These are phyloP conservation scores for Salvia sclarea DNA, from an alignment of 305 asterid genomes.

Conservation along the genomic window DNA sequence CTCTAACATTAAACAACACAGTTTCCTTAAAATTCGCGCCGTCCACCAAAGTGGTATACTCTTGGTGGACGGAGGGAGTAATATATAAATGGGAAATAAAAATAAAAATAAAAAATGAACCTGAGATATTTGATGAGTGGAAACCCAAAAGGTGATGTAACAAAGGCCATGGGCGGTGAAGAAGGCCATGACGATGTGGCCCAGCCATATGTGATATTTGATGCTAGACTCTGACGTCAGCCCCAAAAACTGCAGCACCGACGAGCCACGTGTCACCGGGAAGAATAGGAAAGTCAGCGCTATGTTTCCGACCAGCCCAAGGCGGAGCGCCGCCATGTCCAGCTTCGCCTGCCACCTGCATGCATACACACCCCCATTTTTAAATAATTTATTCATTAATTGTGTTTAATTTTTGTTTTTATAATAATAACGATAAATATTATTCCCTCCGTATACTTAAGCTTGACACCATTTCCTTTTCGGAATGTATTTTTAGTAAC, in stretches of 20 bases:
- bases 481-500: too few species aligned
- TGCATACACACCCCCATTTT: conserved; percentile 22
- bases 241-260: conserved; percentile 67
- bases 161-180: conserved; percentile 68
- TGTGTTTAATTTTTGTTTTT: too few species aligned
- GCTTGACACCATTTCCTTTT: too few species aligned
- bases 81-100: neutral
- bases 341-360: conserved; percentile 77
- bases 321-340: conserved; percentile 54
- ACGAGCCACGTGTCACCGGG: conserved; percentile 87
- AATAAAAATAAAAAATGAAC: conserved; percentile 33
- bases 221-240: conserved; percentile 79
- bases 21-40: too few species aligned
- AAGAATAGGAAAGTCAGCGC: conserved; percentile 65
- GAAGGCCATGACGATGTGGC: conserved; percentile 66
- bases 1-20: too few species aligned
- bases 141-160: conserved; percentile 61
- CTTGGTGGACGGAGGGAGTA: too few species aligned
- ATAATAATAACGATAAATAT: too few species aligned
- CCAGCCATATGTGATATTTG: conserved; percentile 89
- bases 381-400: too few species aligned
- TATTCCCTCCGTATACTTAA: too few species aligned
- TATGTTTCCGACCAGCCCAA: conserved; percentile 76
- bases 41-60: too few species aligned
- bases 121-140: conserved; percentile 56